Conservation (phyloP, 1,284 basidiomycete genomes). For the Cerrena zonata region DNA sequence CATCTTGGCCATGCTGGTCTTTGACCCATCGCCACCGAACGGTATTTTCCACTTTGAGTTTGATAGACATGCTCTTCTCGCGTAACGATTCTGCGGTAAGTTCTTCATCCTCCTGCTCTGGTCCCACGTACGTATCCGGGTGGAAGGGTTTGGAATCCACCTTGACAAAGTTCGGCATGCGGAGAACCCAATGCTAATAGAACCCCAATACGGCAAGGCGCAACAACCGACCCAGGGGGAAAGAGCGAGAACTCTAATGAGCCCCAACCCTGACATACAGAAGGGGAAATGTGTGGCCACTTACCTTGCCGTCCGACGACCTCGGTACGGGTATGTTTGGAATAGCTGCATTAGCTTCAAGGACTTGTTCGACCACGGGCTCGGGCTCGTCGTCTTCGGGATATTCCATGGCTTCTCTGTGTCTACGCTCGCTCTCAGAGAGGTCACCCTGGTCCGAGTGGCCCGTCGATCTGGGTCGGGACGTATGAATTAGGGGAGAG, state of each 20-base stretch:
- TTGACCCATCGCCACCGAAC: constrained; percentile 86
- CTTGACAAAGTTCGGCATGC: constrained; percentile 79
- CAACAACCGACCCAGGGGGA: constrained; percentile 1
- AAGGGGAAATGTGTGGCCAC: constrained; percentile 15
- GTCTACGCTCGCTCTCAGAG: constrained; percentile 63
- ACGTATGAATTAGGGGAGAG: constrained; percentile 9
- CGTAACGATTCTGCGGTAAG: constrained; percentile 49
- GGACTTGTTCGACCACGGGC: constrained; percentile 45
- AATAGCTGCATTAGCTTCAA: constrained; percentile 69
- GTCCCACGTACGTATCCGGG: constrained; percentile 72
- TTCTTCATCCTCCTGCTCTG: constrained; percentile 72
- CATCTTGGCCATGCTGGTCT: constrained; percentile 63
- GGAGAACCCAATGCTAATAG: constrained; percentile 71
- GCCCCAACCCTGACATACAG: constrained; percentile 1
- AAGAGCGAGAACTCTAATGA: constrained; percentile 1
- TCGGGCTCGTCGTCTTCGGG: constrained; percentile 70
- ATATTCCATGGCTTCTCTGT: constrained; percentile 71
- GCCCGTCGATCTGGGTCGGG: constrained; percentile 25
- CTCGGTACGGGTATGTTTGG: constrained; percentile 73
- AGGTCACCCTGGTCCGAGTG: constrained; percentile 53
- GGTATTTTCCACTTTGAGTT: constrained; percentile 85
- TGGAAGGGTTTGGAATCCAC: constrained; percentile 81
- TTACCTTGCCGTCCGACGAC: constrained; percentile 67
- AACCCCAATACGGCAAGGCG: neutral
- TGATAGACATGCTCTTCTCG: constrained; percentile 73